Base-by-base conservation (phyloP, 352 stramenopile species). In the Aphanomyces cochlioides region DNA sequence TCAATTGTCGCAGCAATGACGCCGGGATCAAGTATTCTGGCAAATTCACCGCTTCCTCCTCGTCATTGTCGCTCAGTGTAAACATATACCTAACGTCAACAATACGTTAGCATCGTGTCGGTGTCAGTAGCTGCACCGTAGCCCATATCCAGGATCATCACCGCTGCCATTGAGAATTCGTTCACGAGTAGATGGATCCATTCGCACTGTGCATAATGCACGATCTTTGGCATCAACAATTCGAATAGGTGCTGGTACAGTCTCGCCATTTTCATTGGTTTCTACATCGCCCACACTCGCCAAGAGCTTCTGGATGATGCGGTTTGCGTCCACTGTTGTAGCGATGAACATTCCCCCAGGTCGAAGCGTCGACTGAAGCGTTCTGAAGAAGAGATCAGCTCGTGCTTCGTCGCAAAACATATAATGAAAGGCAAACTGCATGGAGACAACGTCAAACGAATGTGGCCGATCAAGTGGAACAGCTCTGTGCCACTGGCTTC, bases 391-490 rank as follows among this genome's bases (percentile, higher is more conserved):
- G 21, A 87, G 79, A 40, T 79, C 77, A 2, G 97, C 95, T 17
- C 95, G 85, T 72, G 93, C 77, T 40, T 89, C 81, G 15, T 96
- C 94, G 39, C 92, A 88, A 85, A 99, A 99, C 96, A 99, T 99
- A 85, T 99, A 99, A 79, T 99, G 97, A 73, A 99, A 97, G 12
- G 97, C 96, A 79, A 99, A 99, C 82, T 99, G 97, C 76, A 99
- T 98, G 53, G 88, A 98, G n/a, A 98, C 92, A 19, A 99, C 86
- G 77, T 98, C 92, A 77, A 99, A 99, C 15, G 61, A 73, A 19
- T 79, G 68, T 2, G 69, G 73, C 12, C 74, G 70, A 15, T 75
- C 34, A 6, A 89, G 50, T 15, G 86, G 83, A 40, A 89, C 69
- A 7, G 76, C 78, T 28, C 87, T 74, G 56, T 85, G 77, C 86